Percentiles rank a stretch among this genome's conserved stretches.
phyloP scores from a whole-genome alignment of 257 asterid genomes.

The Capsicum rhomboideum region DNA sequence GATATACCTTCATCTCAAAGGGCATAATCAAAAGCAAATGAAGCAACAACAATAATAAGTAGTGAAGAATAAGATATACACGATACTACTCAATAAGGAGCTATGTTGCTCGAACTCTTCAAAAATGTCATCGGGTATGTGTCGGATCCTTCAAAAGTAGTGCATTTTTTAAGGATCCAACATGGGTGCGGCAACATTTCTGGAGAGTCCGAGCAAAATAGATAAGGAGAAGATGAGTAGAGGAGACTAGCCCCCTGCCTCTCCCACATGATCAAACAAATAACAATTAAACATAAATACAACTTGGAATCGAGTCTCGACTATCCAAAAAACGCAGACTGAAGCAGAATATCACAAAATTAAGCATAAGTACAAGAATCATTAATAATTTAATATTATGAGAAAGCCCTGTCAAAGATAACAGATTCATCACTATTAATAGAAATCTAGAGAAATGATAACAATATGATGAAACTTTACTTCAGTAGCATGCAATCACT shows the following conservation, averaged over 20 bases:
- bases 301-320: too few species aligned
- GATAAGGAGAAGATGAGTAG: too few species aligned
- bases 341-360: not conserved
- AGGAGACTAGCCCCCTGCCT: too few species aligned
- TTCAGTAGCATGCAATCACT: not conserved
- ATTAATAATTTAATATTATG: not conserved
- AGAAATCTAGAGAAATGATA: not conserved
- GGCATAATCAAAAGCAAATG: not conserved
- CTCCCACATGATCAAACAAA: not conserved
- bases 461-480: not conserved
- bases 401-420: not conserved
- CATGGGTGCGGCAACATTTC: too few species aligned
- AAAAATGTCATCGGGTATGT: too few species aligned
- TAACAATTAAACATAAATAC: not conserved
- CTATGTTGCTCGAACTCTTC: too few species aligned
- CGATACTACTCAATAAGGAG: too few species aligned
- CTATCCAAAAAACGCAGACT: not conserved
- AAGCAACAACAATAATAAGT: not conserved
- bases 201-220: too few species aligned
- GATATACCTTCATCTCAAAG: not conserved
- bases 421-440: conserved; percentile 1
- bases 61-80: not conserved
- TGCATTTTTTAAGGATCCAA: too few species aligned
- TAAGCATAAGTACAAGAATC: not conserved
- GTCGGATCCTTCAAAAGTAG: too few species aligned